phyloP scores from a whole-genome alignment of 2,329 filamentous ascomycete species.

The Penicillium sp. region DNA sequence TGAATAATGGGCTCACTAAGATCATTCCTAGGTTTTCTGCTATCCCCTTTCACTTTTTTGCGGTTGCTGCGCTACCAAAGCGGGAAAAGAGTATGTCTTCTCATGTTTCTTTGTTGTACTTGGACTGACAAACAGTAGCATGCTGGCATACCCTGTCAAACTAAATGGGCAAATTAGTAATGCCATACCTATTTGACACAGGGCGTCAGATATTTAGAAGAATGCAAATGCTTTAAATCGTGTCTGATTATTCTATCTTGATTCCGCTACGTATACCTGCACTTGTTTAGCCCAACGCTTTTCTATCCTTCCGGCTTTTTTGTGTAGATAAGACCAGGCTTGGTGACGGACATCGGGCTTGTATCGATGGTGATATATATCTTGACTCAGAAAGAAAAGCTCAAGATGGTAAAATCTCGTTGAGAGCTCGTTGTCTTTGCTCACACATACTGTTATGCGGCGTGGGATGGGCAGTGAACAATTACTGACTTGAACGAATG shows the following conservation, averaged over 20 bases:
- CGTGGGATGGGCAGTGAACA: neutral
- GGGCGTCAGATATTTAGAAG: neutral
- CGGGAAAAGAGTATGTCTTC: conserved; percentile 52
- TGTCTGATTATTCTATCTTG: neutral
- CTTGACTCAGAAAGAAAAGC: too few species aligned
- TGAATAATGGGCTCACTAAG: conserved; percentile 6
- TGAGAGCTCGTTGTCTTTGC: too few species aligned
- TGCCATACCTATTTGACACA: conserved; percentile 49
- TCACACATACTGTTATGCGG: too few species aligned
- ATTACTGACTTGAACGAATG: neutral
- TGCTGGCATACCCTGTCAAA: conserved; percentile 54
- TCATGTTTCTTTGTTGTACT: neutral
- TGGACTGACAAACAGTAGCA: conserved; percentile 38
- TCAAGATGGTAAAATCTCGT: too few species aligned
- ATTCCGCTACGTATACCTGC: neutral
- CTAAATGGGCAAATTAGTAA: conserved; percentile 52
- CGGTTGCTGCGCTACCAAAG: conserved; percentile 56
- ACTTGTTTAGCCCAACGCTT: neutral
- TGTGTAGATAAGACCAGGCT: too few species aligned
- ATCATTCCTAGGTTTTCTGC: conserved; percentile 47
- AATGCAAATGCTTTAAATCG: neutral
- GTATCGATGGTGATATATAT: too few species aligned
- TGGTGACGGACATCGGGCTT: too few species aligned
- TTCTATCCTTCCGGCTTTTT: neutral
- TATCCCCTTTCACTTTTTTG: conserved; percentile 58